These are phyloP conservation scores for Aechmea fasciata DNA, from an alignment of 176 grass and related monocot species.

Conservation along the genomic window DNA sequence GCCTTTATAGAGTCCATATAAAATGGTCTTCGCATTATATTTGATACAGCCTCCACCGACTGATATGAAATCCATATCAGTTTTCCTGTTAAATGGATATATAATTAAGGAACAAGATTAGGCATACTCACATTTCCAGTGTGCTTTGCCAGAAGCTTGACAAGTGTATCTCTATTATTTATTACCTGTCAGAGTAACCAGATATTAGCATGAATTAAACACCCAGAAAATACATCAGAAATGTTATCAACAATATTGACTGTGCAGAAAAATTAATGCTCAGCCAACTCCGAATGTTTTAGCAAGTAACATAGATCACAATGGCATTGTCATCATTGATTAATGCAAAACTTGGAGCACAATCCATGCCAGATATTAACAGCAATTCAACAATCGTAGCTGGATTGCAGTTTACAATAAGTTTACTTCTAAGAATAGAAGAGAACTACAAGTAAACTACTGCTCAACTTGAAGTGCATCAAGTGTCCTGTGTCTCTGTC, in stretches of 20 bases:
- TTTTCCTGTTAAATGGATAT: neutral
- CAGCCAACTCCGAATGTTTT: too few species aligned
- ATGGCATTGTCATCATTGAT: too few species aligned
- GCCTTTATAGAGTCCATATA: constrained; percentile 76
- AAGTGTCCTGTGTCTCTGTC: neutral
- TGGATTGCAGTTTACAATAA: too few species aligned
- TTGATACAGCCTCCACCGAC: constrained; percentile 65
- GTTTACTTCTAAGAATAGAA: too few species aligned
- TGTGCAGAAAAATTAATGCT: neutral
- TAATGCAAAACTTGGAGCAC: too few species aligned
- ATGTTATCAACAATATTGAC: neutral
- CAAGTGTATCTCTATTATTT: constrained; percentile 65
- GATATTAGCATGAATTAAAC: neutral
- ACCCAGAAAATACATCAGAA: neutral
- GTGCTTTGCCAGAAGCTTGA: constrained; percentile 77
- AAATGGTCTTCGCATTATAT: constrained; percentile 57
- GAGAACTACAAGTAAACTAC: neutral
- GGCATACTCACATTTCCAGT: constrained; percentile 78
- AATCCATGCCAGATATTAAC: too few species aligned
- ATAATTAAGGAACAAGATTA: constrained; percentile 9
- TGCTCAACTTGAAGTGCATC: constrained; percentile 13
- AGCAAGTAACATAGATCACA: too few species aligned
- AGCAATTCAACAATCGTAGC: too few species aligned
- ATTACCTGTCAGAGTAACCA: constrained; percentile 38
- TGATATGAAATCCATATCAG: constrained; percentile 26